Percentiles rank a stretch among this genome's conserved stretches.
These are phyloP conservation scores for Glomus cerebriforme DNA, from an alignment of 192 early-diverging fungal genomes.

Conservation along the genomic window DNA sequence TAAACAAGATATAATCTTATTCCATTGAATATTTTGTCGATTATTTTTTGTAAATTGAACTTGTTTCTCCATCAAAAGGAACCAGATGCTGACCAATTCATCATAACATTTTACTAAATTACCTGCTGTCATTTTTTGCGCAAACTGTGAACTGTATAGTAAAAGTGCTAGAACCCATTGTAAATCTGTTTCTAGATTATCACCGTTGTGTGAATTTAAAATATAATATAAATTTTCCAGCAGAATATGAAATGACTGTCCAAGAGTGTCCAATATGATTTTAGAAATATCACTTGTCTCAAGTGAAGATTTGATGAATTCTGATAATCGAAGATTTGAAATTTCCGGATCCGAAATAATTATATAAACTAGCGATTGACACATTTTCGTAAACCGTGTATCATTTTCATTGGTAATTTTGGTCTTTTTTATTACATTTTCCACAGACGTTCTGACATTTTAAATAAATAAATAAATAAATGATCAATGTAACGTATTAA, in stretches of 20 bases:
- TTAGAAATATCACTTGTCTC: neutral
- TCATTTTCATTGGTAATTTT: neutral
- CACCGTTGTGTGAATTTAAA: neutral
- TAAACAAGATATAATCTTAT: neutral
- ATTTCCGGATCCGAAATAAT: neutral
- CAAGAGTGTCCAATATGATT: neutral
- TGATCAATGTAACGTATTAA: neutral
- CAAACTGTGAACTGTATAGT: neutral
- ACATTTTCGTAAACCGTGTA: neutral
- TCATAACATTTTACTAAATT: neutral
- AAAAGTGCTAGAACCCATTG: constrained; percentile 4
- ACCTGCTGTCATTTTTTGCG: neutral
- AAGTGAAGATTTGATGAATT: neutral
- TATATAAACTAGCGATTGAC: neutral
- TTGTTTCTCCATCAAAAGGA: neutral
- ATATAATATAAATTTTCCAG: neutral
- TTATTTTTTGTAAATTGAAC: neutral
- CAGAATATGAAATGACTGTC: neutral
- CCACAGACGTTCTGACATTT: neutral
- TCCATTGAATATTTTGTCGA: neutral
- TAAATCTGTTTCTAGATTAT: neutral
- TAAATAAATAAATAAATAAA: neutral
- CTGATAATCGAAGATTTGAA: neutral
- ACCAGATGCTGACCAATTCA: constrained; percentile 10
- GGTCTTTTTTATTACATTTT: neutral